Base-by-base conservation (phyloP, 176 grass and related monocot genomes). In the Aegilops speltoides region DNA sequence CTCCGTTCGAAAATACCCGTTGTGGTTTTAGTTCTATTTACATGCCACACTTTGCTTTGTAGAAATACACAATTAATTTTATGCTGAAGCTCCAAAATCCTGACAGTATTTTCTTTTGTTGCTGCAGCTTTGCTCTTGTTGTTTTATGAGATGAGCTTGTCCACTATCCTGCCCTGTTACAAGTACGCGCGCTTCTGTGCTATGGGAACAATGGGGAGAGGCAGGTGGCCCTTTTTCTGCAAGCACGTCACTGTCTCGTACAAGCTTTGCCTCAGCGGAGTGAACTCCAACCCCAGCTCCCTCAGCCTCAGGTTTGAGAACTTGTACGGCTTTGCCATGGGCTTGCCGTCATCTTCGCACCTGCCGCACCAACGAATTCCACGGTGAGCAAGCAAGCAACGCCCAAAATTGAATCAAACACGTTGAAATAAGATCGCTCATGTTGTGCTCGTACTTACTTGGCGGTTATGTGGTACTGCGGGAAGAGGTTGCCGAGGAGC, bases 221-320 rank as follows among this genome's bases (percentile, higher is more conserved):
- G 70, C 12, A 90, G 54, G 33, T 87, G 84, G 0, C 84, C 89
- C 0, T 79, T 90, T 11, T 83, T 68, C 0, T 90, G 89, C 66
- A 90, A 1, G 66, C 79, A 83, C 5, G 54, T 19, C 52, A 87
- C 79, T 0, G 80, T 61, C 15, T 90, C 84, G 3, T 77, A 70
- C 41, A 91, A 33, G 9, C 89, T 91, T 14, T 88, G 28, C 2
- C 2, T 88, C 1, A 91, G 7, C 2, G 86, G 77, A 20, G 86
- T 91, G 82, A 91, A 92, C 1, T 86, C 64, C 23, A 92, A 16
- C 0, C 90, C 83, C 40, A 92, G 1, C 22, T 89, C 87, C 73
- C 28, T 89, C 15, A 89, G 3, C 90, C 87, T 92, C 83, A 73
- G 71, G 59, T 73, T 86, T 0, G 87, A 89, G 43, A 86, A 92